Percentiles rank a stretch among this genome's conserved stretches.
Evolutionary conservation across 371 early-diverging fungal genomes (phyloP).

Genomic region (Syncephalastrum sp.): DNA sequence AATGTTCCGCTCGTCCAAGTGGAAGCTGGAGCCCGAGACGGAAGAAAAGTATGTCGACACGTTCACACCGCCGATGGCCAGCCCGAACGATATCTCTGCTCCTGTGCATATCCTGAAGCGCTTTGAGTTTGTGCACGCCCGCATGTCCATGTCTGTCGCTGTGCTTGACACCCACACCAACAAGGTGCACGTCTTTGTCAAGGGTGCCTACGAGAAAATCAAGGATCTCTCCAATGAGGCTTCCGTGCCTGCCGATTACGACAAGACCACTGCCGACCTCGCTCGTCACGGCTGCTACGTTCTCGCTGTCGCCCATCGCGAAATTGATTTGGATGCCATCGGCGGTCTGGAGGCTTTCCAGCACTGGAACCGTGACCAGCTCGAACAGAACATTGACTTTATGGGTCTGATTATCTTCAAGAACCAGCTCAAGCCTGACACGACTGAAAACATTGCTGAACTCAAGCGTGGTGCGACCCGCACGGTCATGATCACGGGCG

Average conservation of each 20-base stretch:
- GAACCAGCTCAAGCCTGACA: conserved; percentile 84
- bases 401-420: conserved; percentile 82
- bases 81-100: conserved; percentile 16
- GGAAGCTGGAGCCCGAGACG: conserved; percentile 31
- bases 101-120: conserved; percentile 63
- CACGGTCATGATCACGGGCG: conserved; percentile 93
- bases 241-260: conserved; percentile 68
- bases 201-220: conserved; percentile 84
- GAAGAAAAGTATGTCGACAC: conserved; percentile 43
- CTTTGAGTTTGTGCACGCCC: conserved; percentile 85
- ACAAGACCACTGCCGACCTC: conserved; percentile 49
- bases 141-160: conserved; percentile 84
- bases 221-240: conserved; percentile 50
- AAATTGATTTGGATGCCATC: conserved; percentile 38
- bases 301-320: conserved; percentile 68
- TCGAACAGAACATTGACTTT: conserved; percentile 67
- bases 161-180: conserved; percentile 57
- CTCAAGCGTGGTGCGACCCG: conserved; percentile 76
- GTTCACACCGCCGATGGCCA: conserved; percentile 29
- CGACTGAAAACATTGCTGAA: conserved; percentile 67
- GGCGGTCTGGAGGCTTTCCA: conserved; percentile 41
- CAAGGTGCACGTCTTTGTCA: conserved; percentile 71
- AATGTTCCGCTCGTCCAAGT: conserved; percentile 81
- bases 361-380: conserved; percentile 56
- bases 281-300: conserved; percentile 79